Evolutionary conservation across 805 yeast species (phyloP), one percentile per base, ranked within the genome.

Genomic region (Cyberlindnera nakhonratchasimensis): DNA sequence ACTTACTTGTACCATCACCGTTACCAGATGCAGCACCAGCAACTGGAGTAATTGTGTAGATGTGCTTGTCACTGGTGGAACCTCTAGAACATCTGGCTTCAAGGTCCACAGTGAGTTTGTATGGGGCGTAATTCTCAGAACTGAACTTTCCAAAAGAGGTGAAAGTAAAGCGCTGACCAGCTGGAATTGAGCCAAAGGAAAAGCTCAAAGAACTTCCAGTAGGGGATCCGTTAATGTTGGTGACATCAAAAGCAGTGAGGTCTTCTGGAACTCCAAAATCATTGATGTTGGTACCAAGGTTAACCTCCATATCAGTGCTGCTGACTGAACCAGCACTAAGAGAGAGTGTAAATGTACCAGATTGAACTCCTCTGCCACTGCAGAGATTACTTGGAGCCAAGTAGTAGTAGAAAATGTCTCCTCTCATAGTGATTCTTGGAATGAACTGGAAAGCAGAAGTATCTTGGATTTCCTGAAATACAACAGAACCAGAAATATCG

Each of bases 371-470:
- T 6, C 37, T 29, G n/a, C 28, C 34, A n/a, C 16, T 11, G 32
- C 52, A 45, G 5, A 40, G 6, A 13, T 31, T 16, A 2, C 16
- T 13, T 10, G 43, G 46, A 8, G 46, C 22, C 31, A 29, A 11
- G 35, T 36, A 48, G 36, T 46, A 46, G 37, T 34, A 42, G 34
- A 43, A 43, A 17, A 25, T 28, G 29, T 48, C 52, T 8, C 49
- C 49, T 29, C 43, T 35, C 52, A 48, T 48, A 4, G 50, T 43
- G 26, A 42, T 34, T 43, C 52, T 39, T 13, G 34, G 22, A 6
- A 39, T 7, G 21, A 41, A 37, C 4, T 19, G 17, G n/a, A 7
- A 10, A 11, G 31, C 2, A 8, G 28, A 18, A 6, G 42, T 19
- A 29, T 39, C 16, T 24, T 24, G 19, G 8, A 37, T 11, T 5